These are phyloP conservation scores for Phytophthora citrophthora DNA, from an alignment of 352 stramenopile genomes.

Conservation along the genomic window DNA sequence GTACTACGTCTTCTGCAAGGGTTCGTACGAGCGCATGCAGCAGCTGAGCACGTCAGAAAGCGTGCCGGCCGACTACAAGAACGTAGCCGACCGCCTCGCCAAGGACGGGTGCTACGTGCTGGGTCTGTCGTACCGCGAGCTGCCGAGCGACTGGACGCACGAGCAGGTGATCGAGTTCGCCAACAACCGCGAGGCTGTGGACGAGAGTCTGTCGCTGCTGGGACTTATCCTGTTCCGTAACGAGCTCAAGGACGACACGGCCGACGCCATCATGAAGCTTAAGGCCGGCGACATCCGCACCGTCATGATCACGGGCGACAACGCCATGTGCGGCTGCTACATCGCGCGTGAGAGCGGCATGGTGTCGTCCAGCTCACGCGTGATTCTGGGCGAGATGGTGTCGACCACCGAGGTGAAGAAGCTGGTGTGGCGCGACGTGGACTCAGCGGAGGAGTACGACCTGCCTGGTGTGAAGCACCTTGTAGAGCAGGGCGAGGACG, in stretches of 20 bases:
- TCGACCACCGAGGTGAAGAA: constrained; percentile 30
- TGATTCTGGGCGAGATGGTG: constrained; percentile 50
- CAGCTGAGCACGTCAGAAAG: constrained; percentile 46
- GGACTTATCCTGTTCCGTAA: constrained; percentile 89
- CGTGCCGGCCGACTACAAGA: constrained; percentile 68
- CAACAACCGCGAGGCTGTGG: constrained; percentile 67
- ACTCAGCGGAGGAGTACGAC: constrained; percentile 45
- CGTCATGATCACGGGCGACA: constrained; percentile 89
- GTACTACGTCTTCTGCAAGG: constrained; percentile 89
- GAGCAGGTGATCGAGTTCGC: constrained; percentile 33
- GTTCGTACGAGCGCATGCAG: constrained; percentile 83
- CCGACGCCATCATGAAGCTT: constrained; percentile 67
- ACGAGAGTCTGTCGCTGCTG: constrained; percentile 70
- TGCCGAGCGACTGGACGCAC: constrained; percentile 39
- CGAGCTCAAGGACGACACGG: constrained; percentile 72
- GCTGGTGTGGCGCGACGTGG: constrained; percentile 58
- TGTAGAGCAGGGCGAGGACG: constrained; percentile 24
- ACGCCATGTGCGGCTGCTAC: constrained; percentile 60
- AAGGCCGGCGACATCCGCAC: constrained; percentile 62
- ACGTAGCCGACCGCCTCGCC: constrained; percentile 37
- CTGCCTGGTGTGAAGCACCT: constrained; percentile 41
- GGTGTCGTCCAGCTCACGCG: constrained; percentile 32
- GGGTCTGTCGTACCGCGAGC: constrained; percentile 51
- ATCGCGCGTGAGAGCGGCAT: constrained; percentile 56
- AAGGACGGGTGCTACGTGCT: constrained; percentile 85